A percentile compares a stretch with the other conserved stretches of the same genome.
Conservation (phyloP, 2,329 filamentous ascomycete genomes). For the Curvularia hawaiiensis region DNA sequence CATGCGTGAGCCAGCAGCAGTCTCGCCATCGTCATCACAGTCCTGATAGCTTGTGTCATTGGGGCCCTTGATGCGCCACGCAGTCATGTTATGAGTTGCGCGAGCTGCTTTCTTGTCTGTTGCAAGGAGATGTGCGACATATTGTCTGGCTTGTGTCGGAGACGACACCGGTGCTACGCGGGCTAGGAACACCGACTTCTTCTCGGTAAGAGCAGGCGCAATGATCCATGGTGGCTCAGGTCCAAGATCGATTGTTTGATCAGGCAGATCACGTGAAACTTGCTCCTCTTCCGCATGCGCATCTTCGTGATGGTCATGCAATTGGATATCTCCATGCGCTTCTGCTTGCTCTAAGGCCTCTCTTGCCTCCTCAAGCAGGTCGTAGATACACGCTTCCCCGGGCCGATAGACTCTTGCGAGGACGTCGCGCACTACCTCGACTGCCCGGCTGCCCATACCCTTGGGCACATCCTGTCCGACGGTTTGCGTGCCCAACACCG, state of each 20-base stretch:
- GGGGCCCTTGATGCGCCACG: slow-evolving; percentile 78
- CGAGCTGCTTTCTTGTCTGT: slow-evolving; percentile 83
- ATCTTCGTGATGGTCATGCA: slow-evolving; percentile 29
- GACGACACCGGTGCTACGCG: slow-evolving; percentile 73
- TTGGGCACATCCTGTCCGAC: slow-evolving; percentile 70
- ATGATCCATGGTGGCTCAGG: slow-evolving; percentile 70
- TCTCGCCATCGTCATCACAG: slow-evolving; percentile 95
- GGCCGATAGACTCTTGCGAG: slow-evolving; percentile 71
- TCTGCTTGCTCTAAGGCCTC: slow-evolving; percentile 57
- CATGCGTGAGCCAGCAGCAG: slow-evolving; percentile 83
- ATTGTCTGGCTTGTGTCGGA: slow-evolving; percentile 71
- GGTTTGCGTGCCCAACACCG: slow-evolving; percentile 77
- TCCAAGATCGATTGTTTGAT: slow-evolving; percentile 31
- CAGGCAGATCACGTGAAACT: slow-evolving; percentile 1
- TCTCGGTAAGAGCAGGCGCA: slow-evolving; percentile 75
- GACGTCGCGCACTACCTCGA: slow-evolving; percentile 71
- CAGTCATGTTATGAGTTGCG: slow-evolving; percentile 94
- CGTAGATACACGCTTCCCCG: slow-evolving; percentile 85
- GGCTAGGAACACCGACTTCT: slow-evolving; percentile 87
- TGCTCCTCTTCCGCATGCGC: slow-evolving; percentile 13
- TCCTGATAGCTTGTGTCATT: slow-evolving; percentile 74
- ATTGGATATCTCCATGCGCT: slow-evolving; percentile 33
- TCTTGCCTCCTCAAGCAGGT: slow-evolving; percentile 74
- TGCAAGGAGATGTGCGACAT: slow-evolving; percentile 75
- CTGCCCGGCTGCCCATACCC: slow-evolving; percentile 73